Percentiles rank a stretch among this genome's conserved stretches.
Evolutionary conservation across 345 rosid species (phyloP).

Genomic region (Capsella bursapastoris): DNA sequence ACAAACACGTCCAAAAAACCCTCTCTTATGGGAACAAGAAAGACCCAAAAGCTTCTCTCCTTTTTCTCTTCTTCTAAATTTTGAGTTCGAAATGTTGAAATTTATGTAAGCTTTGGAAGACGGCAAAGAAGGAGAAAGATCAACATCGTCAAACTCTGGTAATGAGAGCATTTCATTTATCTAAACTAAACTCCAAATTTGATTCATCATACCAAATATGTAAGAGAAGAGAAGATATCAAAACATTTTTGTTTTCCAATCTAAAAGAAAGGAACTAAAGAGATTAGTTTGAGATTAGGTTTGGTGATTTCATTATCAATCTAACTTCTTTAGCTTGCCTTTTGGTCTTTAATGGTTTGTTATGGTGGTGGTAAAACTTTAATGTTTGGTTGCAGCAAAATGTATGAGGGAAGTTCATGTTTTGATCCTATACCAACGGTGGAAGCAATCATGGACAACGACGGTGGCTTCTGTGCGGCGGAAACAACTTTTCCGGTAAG

Average conservation of each 20-base stretch:
- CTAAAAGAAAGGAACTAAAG: background rate
- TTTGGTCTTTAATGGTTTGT: constrained; percentile 1
- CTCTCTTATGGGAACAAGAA: constrained; percentile 41
- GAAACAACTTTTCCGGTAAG: constrained; percentile 22
- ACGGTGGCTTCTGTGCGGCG: constrained; percentile 23
- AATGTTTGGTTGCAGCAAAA: constrained; percentile 31
- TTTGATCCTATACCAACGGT: constrained; percentile 52
- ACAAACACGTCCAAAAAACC: constrained; percentile 37
- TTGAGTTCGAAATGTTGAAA: constrained; percentile 2
- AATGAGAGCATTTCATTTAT: constrained; percentile 5
- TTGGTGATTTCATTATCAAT: background rate
- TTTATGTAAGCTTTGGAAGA: background rate
- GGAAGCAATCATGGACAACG: constrained; percentile 39
- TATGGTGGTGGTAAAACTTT: background rate
- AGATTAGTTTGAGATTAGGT: constrained; percentile 42
- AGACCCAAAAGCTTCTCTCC: constrained; percentile 15
- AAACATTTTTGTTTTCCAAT: background rate
- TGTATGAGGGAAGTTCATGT: constrained; percentile 55
- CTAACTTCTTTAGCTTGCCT: background rate
- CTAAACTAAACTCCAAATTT: background rate
- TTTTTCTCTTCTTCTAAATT: background rate
- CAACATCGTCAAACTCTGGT: constrained; percentile 28
- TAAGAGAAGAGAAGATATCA: background rate
- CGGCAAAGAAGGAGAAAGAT: constrained; percentile 19
- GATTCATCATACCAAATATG: background rate